A percentile compares a stretch with the other conserved stretches of the same genome.
Conservation (phyloP, 495 filamentous ascomycete species). For the Choiromyces venosus region DNA sequence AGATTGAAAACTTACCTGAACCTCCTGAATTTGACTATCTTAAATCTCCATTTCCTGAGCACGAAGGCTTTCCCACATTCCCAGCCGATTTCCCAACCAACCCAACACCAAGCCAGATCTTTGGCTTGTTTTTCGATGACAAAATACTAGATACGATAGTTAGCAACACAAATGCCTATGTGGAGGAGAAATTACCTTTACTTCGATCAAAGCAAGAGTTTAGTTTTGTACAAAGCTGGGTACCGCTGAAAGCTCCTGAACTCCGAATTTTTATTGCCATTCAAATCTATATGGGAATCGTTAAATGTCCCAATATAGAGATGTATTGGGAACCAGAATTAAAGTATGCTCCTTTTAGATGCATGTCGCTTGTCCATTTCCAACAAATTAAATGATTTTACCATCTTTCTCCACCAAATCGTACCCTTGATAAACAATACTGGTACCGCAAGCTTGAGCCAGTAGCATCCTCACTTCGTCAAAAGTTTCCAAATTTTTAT, state of each 20-base stretch:
- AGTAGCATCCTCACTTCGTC: background rate
- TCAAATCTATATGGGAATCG: background rate
- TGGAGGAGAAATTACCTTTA: background rate
- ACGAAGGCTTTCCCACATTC: background rate
- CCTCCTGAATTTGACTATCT: background rate
- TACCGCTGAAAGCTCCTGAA: background rate
- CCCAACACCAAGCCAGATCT: background rate
- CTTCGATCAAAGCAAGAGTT: background rate
- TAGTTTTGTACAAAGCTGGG: background rate
- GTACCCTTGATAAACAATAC: background rate
- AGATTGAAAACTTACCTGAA: background rate
- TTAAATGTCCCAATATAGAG: background rate
- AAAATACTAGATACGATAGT: background rate
- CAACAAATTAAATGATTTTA: background rate
- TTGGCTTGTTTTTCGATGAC: background rate
- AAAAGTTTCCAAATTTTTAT: background rate
- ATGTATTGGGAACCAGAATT: background rate
- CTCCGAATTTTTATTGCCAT: background rate
- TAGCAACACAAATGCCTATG: conserved; percentile 2
- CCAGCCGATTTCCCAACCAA: background rate
- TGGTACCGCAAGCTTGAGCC: background rate
- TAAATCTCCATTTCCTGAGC: background rate
- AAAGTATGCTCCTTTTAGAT: background rate
- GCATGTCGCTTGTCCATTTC: background rate
- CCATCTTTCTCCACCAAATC: background rate